phyloP scores from a whole-genome alignment of 202 grass and related monocot genomes.

The Bolboschoenoplectus hybrid region DNA sequence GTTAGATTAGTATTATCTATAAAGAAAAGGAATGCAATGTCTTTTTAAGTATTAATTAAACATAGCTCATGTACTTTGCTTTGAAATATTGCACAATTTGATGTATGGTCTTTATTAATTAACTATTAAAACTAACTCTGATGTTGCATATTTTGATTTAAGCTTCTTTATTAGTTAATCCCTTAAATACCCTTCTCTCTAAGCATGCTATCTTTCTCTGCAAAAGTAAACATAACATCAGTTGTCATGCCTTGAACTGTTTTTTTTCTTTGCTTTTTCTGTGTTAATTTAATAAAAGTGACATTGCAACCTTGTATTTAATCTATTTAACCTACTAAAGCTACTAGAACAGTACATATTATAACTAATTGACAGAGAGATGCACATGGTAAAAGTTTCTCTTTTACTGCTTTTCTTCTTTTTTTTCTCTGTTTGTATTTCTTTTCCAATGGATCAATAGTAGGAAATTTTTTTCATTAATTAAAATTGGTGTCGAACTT shows the following conservation, averaged over 20 bases:
- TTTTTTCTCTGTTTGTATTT: neutral
- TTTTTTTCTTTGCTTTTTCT: neutral
- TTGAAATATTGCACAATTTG: constrained; percentile 17
- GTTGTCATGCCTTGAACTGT: constrained; percentile 28
- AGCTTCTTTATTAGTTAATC: neutral
- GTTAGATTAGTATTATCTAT: constrained; percentile 13
- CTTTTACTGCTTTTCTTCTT: neutral
- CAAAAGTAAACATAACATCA: constrained; percentile 18
- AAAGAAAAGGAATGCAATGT: neutral
- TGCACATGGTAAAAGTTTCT: constrained; percentile 15
- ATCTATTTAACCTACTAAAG: constrained; percentile 30
- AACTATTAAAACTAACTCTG: neutral
- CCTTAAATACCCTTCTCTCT: neutral
- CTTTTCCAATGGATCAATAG: neutral
- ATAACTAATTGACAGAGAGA: constrained; percentile 29
- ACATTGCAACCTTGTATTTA: neutral
- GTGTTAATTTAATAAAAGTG: constrained; percentile 4
- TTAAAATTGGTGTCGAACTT: neutral
- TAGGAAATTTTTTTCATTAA: neutral
- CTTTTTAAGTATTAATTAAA: neutral
- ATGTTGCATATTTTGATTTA: neutral
- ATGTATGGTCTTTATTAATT: neutral
- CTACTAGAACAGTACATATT: neutral
- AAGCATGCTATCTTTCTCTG: constrained; percentile 27
- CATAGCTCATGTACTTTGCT: neutral